Percentiles rank a stretch among this genome's conserved stretches.
Conservation (phyloP, 108 stramenopile species). For the Stephanodiscus triporus region DNA sequence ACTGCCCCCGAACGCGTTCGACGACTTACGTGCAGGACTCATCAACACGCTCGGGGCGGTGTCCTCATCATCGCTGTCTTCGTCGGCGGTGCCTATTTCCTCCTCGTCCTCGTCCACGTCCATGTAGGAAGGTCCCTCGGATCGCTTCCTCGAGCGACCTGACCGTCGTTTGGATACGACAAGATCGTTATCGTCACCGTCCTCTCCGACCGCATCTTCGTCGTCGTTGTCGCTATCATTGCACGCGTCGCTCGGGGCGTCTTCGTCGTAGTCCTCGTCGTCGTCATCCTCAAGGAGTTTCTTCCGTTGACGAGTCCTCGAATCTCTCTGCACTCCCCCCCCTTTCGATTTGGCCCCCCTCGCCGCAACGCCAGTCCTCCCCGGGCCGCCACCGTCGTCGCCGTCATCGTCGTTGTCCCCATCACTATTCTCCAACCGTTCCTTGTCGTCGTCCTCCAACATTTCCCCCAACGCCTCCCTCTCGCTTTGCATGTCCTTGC, state of each 20-base stretch:
- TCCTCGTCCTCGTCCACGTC: conserved; percentile 29
- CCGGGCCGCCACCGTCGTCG: neutral
- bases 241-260: conserved; percentile 19
- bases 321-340: neutral
- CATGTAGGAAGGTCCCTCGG: conserved; percentile 1
- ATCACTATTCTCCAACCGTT: conserved; percentile 3
- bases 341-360: neutral
- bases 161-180: conserved; percentile 8
- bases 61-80: conserved; percentile 36
- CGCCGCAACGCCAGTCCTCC: neutral
- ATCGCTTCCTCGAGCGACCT: neutral
- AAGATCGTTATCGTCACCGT: conserved; percentile 49
- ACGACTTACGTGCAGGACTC: conserved; percentile 31
- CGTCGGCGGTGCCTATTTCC: conserved; percentile 46
- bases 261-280: conserved; percentile 41
- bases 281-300: conserved; percentile 23
- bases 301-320: conserved; percentile 1
- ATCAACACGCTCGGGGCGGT: conserved; percentile 23
- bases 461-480: conserved; percentile 37
- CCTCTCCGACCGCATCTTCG: conserved; percentile 32
- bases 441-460: conserved; percentile 43
- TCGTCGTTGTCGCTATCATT: conserved; percentile 22
- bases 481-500: conserved; percentile 34
- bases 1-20: conserved; percentile 19
- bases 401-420: conserved; percentile 6